Conservation (phyloP, 495 filamentous ascomycete species). For the Hypomontagnella submonticulosa region DNA sequence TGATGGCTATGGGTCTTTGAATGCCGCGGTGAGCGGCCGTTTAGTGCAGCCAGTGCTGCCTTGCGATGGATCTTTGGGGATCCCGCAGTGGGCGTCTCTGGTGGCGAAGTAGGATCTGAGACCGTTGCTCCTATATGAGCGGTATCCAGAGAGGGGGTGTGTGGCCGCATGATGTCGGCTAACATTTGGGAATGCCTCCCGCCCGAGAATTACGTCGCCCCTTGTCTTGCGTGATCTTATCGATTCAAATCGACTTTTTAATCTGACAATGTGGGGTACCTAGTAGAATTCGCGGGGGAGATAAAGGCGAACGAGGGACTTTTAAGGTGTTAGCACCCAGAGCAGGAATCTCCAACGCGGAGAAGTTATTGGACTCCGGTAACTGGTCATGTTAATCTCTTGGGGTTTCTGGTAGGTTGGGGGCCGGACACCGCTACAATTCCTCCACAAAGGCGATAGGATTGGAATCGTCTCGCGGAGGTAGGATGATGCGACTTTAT, state of each 20-base stretch:
- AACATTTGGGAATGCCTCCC: slow-evolving; percentile 40
- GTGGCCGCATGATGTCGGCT: slow-evolving; percentile 57
- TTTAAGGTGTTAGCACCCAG: slow-evolving; percentile 61
- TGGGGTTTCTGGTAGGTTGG: slow-evolving; percentile 45
- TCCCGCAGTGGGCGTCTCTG: slow-evolving; percentile 60
- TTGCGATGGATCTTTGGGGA: slow-evolving; percentile 56
- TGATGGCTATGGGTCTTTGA: slow-evolving; percentile 35
- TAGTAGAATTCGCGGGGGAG: slow-evolving; percentile 47
- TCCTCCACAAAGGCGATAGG: slow-evolving; percentile 51
- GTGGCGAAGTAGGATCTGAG: slow-evolving; percentile 62
- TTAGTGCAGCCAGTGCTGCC: slow-evolving; percentile 28
- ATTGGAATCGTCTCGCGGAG: slow-evolving; percentile 40
- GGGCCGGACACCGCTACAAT: slow-evolving; percentile 53
- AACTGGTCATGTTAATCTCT: slow-evolving; percentile 67
- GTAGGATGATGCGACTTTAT: slow-evolving; percentile 34
- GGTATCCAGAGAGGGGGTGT: slow-evolving; percentile 59
- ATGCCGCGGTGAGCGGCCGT: slow-evolving; percentile 44
- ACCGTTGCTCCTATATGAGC: slow-evolving; percentile 52
- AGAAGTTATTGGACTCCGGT: slow-evolving; percentile 62
- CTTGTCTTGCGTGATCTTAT: slow-evolving; percentile 50
- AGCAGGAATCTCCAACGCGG: slow-evolving; percentile 65
- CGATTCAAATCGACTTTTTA: slow-evolving; percentile 43
- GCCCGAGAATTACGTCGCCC: slow-evolving; percentile 41
- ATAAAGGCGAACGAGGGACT: slow-evolving; percentile 44
- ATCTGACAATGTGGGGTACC: slow-evolving; percentile 56